Percentiles rank a stretch among this genome's conserved stretches.
Conservation (phyloP, 2,329 filamentous ascomycete genomes). For the Parafenestella ontariensis region DNA sequence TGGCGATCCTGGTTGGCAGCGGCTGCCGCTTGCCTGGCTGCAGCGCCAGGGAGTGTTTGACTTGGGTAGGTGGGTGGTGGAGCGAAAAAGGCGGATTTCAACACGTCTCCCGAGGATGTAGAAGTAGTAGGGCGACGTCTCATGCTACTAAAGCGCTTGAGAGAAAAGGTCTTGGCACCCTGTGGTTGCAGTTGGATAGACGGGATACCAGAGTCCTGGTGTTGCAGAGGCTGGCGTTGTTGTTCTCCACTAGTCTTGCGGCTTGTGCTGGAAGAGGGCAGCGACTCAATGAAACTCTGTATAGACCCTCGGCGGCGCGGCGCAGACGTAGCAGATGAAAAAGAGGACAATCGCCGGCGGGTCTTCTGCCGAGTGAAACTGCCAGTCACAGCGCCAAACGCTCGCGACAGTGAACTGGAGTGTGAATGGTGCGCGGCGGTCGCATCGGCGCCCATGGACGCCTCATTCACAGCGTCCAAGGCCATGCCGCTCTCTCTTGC, state of each 20-base stretch:
- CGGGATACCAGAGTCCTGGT: conserved; percentile 45
- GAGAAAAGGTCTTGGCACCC: conserved; percentile 31
- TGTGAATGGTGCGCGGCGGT: conserved; percentile 27
- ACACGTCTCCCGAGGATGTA: conserved; percentile 31
- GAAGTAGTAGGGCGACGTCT: conserved; percentile 41
- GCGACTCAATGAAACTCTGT: conserved; percentile 32
- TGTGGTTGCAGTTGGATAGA: conserved; percentile 20
- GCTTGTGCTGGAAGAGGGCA: conserved; percentile 21
- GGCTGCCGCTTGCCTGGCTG: conserved; percentile 45
- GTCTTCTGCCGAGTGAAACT: conserved; percentile 43
- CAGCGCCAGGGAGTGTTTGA: conserved; percentile 30
- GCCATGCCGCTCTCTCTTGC: conserved; percentile 29
- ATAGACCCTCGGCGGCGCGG: conserved; percentile 40
- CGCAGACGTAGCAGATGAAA: conserved; percentile 32
- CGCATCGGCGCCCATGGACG: conserved; percentile 18
- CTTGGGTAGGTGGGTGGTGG: conserved; percentile 27
- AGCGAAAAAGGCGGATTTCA: conserved; percentile 15
- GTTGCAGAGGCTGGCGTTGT: conserved; percentile 34
- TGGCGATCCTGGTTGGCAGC: conserved; percentile 45
- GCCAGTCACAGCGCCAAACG: conserved; percentile 35
- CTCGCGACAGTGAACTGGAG: conserved; percentile 39
- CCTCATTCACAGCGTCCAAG: conserved; percentile 42
- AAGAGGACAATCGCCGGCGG: conserved; percentile 43
- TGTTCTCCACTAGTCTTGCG: conserved; percentile 30
- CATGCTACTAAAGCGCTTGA: conserved; percentile 42